These are phyloP conservation scores for Mortierella alpina DNA, from an alignment of 192 early-diverging fungal species.

Conservation along the genomic window DNA sequence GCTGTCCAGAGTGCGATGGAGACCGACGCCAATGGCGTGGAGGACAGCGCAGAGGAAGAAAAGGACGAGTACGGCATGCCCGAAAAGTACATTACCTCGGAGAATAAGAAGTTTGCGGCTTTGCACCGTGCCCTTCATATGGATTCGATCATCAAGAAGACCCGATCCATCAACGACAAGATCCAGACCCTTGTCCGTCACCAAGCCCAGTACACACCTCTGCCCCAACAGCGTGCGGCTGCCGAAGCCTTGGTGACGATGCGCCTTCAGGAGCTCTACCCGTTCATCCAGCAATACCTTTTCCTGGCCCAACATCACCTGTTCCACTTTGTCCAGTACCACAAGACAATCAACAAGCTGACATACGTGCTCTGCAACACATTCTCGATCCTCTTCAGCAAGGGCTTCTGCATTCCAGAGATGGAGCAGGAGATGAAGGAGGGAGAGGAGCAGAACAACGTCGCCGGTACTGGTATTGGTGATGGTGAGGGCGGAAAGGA, in stretches of 20 bases:
- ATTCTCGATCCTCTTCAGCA: conserved; percentile 76
- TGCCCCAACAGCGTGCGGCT: conserved; percentile 16
- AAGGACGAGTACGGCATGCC: conserved; percentile 59
- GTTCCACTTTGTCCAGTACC: conserved; percentile 65
- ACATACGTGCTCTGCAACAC: conserved; percentile 76
- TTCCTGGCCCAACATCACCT: conserved; percentile 69
- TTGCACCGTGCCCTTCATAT: conserved; percentile 46
- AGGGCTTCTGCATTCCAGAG: conserved; percentile 91
- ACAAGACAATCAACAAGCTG: conserved; percentile 80
- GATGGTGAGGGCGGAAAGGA: conserved; percentile 95
- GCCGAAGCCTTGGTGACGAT: conserved; percentile 48
- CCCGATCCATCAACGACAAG: conserved; percentile 42
- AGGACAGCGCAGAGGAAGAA: conserved; percentile 52
- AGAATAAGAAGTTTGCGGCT: conserved; percentile 51
- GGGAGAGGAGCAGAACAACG: conserved; percentile 64
- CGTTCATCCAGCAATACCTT: conserved; percentile 73
- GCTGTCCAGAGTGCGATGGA: conserved; percentile 60
- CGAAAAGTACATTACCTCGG: conserved; percentile 57
- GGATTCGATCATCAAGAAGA: conserved; percentile 52
- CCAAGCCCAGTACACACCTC: conserved; percentile 1
- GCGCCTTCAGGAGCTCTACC: conserved; percentile 60
- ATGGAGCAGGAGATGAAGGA: conserved; percentile 70
- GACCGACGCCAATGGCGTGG: conserved; percentile 57
- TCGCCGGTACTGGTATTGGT: conserved; percentile 87
- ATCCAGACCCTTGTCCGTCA: conserved; percentile 20